Base-by-base conservation (phyloP, 2,329 filamentous ascomycete genomes). In the Cladorrhinum sp. region DNA sequence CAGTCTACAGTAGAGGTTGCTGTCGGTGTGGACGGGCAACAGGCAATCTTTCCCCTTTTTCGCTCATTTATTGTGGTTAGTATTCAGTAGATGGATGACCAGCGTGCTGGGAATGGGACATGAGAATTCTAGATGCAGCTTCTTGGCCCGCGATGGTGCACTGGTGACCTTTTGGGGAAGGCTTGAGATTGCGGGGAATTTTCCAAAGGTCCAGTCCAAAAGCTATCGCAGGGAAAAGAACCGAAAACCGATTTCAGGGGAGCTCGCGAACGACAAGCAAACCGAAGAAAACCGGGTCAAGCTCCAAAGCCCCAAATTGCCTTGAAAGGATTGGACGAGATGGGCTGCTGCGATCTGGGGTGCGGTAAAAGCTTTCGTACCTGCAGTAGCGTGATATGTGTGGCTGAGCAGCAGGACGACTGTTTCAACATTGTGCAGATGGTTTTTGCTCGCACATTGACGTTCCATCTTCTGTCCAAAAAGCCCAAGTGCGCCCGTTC, bases 361-460 rank as follows among this genome's bases (percentile, higher is more conserved):
- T 45, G 55, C 36, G 36, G 52, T 32, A 45, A 27, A 23, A 36
- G 57, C 57, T 54, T 58, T 45, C 49, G 66, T 67, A 63, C 66
- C 66, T 68, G 66, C 66, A 66, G 63, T 68, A 68, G 67, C 63
- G 62, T 59, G 52, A 49, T 45, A 55, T 50, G 25, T 22, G 67
- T 66, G 67, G 66, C 67, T 66, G 65, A 64, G 67, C 64, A 63
- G 49, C 36, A 20, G 25, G 22, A 55, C 58, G 50, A 45, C 50
- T 22, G 66, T 68, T 68, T 68, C 65, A 65, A 54, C 49, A 36
- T 41, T 45, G 20, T n/a, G 51, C 23, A 13, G 32, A 25, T 29
- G 16, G 18, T 24, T 24, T 16, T 50, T 38, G 52, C 32, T 13
- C 38, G 23, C 38, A 56, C 38, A 49, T 56, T 38, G 41, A 55